Evolutionary conservation across 148 eudicot genomes (phyloP).

Genomic region (Spergularia bocconei): DNA sequence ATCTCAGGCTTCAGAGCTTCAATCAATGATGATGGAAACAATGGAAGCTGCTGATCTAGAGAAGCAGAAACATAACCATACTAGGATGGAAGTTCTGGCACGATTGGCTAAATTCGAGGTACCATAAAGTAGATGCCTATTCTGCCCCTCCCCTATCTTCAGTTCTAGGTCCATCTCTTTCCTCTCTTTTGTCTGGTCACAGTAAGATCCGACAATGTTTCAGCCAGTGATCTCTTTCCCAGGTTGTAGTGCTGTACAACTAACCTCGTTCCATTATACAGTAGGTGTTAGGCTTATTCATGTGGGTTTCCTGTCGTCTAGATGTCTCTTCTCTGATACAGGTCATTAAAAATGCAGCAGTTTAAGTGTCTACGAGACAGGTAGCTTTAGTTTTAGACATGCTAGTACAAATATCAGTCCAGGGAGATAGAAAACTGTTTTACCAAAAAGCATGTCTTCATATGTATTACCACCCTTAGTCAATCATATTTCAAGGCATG

Average conservation of each 20-base stretch:
- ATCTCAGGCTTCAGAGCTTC: conserved; percentile 81
- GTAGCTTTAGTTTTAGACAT: not conserved
- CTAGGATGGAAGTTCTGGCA: conserved; percentile 85
- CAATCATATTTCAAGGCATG: not conserved
- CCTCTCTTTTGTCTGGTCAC: not conserved
- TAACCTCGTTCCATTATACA: not conserved
- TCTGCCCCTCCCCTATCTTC: not conserved
- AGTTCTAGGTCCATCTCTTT: not conserved
- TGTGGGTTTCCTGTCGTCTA: not conserved
- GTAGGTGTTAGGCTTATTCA: not conserved
- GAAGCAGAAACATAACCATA: conserved; percentile 92
- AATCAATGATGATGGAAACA: conserved; percentile 78
- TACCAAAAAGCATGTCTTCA: no score
- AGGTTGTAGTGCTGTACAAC: not conserved
- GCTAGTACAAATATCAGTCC: not conserved
- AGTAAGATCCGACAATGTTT: not conserved
- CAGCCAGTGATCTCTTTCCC: not conserved
- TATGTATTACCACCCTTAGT: no score
- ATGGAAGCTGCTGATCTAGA: conserved; percentile 95
- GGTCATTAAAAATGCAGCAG: not conserved
- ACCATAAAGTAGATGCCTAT: conserved; percentile 8
- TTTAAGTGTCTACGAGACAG: not conserved
- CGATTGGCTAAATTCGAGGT: conserved; percentile 91
- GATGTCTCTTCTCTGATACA: no score
- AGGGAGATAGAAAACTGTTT: no score